Conservation (phyloP, 2,329 filamentous ascomycete species). For the Hypoxylon sp. region DNA sequence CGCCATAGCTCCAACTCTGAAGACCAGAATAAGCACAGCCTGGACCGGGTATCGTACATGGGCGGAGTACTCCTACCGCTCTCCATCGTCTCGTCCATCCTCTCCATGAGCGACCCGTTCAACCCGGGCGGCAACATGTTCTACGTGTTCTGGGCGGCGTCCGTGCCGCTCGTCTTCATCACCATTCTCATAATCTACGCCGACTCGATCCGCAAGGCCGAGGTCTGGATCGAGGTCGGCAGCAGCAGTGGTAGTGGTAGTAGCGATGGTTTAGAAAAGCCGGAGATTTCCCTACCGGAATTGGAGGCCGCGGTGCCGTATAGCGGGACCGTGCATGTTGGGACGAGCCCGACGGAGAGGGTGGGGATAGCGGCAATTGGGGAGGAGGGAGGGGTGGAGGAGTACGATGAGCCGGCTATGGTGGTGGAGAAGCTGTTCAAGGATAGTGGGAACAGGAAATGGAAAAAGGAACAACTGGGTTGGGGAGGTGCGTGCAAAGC, state of each 20-base stretch:
- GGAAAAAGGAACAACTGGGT: conserved; percentile 62
- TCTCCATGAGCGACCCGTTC: conserved; percentile 64
- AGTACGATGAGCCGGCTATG: conserved; percentile 45
- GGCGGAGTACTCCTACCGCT: conserved; percentile 65
- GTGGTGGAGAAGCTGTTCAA: conserved; percentile 53
- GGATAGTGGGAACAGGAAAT: conserved; percentile 54
- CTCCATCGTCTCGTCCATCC: conserved; percentile 63
- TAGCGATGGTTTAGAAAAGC: not conserved
- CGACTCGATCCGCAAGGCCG: conserved; percentile 62
- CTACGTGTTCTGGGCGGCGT: conserved; percentile 66
- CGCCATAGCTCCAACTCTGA: conserved; percentile 9
- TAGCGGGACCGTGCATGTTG: conserved; percentile 16
- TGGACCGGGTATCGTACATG: conserved; percentile 66
- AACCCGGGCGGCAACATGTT: conserved; percentile 60
- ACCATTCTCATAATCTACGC: conserved; percentile 64
- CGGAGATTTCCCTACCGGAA: conserved; percentile 14
- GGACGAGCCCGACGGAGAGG: conserved; percentile 26
- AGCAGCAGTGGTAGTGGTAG: not conserved
- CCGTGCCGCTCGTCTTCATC: conserved; percentile 57
- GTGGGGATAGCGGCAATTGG: conserved; percentile 34
- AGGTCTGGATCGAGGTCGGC: conserved; percentile 64
- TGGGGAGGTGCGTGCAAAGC: conserved; percentile 64
- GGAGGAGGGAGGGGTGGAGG: conserved; percentile 22
- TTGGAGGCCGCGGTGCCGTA: conserved; percentile 34
- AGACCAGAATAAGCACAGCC: conserved; percentile 58